Conservation (phyloP, 306 rosid genomes). For the Ziziphus jujuba region DNA sequence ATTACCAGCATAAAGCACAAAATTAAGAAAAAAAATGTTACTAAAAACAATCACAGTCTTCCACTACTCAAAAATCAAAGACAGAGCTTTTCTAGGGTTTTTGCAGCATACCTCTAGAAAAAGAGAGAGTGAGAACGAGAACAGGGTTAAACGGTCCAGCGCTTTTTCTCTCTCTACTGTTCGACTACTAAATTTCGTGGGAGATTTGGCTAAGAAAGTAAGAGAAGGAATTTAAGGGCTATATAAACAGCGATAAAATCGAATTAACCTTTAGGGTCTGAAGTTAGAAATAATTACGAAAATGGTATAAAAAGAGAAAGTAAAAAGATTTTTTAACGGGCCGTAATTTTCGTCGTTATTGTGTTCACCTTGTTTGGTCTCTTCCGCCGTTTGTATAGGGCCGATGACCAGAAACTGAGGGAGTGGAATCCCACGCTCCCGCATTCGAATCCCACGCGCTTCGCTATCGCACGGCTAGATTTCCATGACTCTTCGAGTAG, state of each 20-base stretch:
- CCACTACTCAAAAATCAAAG: slow-evolving; percentile 2
- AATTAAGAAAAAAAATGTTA: background rate
- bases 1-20: slow-evolving; percentile 2
- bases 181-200: background rate
- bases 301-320: background rate
- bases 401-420: background rate
- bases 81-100: slow-evolving; percentile 19
- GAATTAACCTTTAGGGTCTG: slow-evolving; percentile 7
- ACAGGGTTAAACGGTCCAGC: background rate
- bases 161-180: background rate
- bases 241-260: background rate
- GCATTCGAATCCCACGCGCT: background rate
- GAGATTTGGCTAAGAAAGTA: background rate
- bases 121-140: background rate
- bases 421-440: no score
- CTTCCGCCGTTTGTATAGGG: background rate
- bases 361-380: slow-evolving; percentile 11
- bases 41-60: slow-evolving; percentile 2
- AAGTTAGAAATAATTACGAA: slow-evolving; percentile 7
- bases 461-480: background rate
- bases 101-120: slow-evolving; percentile 30
- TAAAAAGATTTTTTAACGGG: background rate
- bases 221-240: no score
- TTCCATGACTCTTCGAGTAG: no score
- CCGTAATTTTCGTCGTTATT: slow-evolving; percentile 14